Evolutionary conservation across 768 basidiomycete species (phyloP), one percentile per base, ranked within the genome.

Genomic region (Lyophyllum atratum): DNA sequence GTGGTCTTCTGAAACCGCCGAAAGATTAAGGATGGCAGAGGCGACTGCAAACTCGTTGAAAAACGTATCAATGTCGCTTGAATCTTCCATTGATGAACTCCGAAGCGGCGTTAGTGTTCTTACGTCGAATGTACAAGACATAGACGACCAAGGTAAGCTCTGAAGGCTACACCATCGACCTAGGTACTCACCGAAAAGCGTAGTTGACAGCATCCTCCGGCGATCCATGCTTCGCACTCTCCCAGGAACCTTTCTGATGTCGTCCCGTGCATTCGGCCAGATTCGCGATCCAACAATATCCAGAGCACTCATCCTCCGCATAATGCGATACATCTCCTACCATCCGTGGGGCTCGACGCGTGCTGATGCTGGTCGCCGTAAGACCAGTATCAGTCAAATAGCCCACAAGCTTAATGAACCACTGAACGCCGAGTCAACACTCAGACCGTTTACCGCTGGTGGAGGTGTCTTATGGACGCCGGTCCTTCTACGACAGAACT

Each of bases 321-420:
- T 87, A 26, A 72, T 92, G 50, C 89, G 90, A 14, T 89, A 85
- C 63, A 73, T 85, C 40, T 93, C 92, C 0, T 86, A 84, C 44
- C 75, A 81, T 37, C 87, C 90, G 2, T 94, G 92, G 92, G 92
- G 92, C 4, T 84, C 84, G 46, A 64, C 80, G 17, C 80, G 75
- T 8, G 82, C 91, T 1, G 85, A 91, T 60, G 83, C 78, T 2
- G 71, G 80, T 56, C 80, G 92, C 31, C 78, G 83, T 9, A 68
- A 65, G 39, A 59, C 54, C 6, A 80, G 78, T 49, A 67, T 89
- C 26, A 59, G 72, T 1, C 76, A 76, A 34, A 83, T 92, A 55
- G 66, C 81, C 19, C 48, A 69, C 12, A 72, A 71, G 6, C 59
- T 92, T 6, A 89, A 84, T 81, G 48, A 65, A 3, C 65, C 67